Conservation (phyloP, 2,329 filamentous ascomycete genomes). For the Fusarium oligoseptatum region DNA sequence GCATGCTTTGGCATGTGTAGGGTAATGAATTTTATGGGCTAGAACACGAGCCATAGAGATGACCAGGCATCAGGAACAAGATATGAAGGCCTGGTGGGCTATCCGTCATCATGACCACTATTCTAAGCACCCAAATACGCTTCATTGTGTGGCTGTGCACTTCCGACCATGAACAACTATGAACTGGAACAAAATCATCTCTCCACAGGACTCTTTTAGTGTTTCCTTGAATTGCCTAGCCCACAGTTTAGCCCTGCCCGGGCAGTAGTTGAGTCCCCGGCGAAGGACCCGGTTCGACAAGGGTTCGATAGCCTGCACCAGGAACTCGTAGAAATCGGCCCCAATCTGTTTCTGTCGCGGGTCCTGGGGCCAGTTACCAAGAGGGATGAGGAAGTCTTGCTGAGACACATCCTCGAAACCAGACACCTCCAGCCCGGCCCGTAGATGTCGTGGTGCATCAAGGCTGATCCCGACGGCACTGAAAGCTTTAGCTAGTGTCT, state of each 20-base stretch:
- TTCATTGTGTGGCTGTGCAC: neutral
- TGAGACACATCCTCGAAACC: neutral
- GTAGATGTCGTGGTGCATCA: neutral
- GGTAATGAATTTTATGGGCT: too few species aligned
- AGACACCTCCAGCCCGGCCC: neutral
- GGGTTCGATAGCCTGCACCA: neutral
- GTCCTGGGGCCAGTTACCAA: neutral
- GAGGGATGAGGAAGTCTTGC: neutral
- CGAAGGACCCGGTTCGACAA: neutral
- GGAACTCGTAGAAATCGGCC: too few species aligned
- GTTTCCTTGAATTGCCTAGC: neutral
- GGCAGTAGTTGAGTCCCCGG: neutral
- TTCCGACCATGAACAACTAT: neutral
- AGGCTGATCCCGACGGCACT: neutral
- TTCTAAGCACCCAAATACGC: neutral
- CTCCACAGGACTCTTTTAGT: neutral
- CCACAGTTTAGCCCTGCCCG: neutral
- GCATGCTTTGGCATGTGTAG: too few species aligned
- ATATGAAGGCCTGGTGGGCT: too few species aligned
- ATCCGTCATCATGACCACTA: neutral
- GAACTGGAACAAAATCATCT: neutral
- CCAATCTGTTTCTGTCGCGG: too few species aligned
- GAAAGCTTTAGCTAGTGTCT: neutral
- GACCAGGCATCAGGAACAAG: too few species aligned
- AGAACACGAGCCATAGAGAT: too few species aligned